Base-by-base conservation (phyloP, 1,284 basidiomycete genomes). In the Caloboletus inedulis region DNA sequence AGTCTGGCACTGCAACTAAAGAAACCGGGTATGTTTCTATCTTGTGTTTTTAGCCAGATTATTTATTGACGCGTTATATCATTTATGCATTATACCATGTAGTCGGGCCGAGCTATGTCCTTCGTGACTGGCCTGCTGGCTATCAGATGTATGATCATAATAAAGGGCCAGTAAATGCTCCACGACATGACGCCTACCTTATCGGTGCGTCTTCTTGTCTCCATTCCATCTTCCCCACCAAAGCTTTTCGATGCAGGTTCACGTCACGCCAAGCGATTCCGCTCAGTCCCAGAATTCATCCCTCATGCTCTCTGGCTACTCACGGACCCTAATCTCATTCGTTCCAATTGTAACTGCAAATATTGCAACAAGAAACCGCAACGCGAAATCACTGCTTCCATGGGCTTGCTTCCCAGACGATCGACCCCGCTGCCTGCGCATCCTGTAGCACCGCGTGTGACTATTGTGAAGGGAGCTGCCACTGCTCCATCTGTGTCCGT, bases 261-360 rank as follows among this genome's bases (percentile, higher is more conserved):
- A 5, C 57, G 61, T 31, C 54, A 68, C 25, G 68, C 71, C 40
- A 70, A 63, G 29, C 77, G 79, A 36, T 93, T 91, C 68, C 85
- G 91, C 37, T 91, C 89, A 4, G 74, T 82, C 10, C 84, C 85
- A 49, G 90, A 93, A 63, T 89, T 92, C 63, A 78, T 86, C 40
- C 88, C 88, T 4, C 90, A 93, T 63, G 87, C 87, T 2, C 72
- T 82, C 54, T 93, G 90, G 90, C 77, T 93, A 2, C 76, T 85
- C 66, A 72, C 74, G 4, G 82, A 88, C 56, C 64, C 73, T 0
- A 75, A 73, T 2, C 61, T 76, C 56, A 69, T 79, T 58, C 69
- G 72, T 21, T 57, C 66, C 0, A 78, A 77, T 34, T 93, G 90
- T 62, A 68, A 72, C 25, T 93, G 90, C 75, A 91, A 91, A 65